Conservation (phyloP, 306 rosid species). For the Fragaria ananassa region DNA sequence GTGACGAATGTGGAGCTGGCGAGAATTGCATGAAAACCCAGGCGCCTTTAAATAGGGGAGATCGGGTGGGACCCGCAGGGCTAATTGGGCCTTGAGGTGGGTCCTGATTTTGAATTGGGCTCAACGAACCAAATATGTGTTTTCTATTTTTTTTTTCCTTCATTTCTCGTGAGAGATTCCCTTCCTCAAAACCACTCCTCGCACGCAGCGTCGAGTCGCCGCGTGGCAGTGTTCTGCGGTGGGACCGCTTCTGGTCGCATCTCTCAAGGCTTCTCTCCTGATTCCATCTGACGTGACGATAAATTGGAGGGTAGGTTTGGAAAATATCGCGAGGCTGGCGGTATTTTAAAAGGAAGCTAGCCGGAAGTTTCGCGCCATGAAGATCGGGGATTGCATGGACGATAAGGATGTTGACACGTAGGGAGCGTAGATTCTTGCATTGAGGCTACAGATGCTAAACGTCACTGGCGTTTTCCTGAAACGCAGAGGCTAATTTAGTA, state of each 20-base stretch:
- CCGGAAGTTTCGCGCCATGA: conserved; percentile 32
- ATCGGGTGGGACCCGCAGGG: not conserved
- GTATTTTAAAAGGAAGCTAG: conserved; percentile 19
- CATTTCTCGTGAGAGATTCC: conserved; percentile 30
- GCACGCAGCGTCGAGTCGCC: conserved; percentile 76
- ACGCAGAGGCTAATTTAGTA: not conserved
- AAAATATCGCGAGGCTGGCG: conserved; percentile 1
- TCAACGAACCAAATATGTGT: not conserved
- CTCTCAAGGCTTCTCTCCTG: not conserved
- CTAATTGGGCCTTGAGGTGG: conserved; percentile 30
- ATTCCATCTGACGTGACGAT: not conserved
- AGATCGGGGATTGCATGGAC: not conserved
- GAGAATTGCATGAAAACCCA: conserved; percentile 59
- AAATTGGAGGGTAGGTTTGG: conserved; percentile 1
- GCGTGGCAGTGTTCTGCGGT: conserved; percentile 34
- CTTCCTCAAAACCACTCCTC: conserved; percentile 23
- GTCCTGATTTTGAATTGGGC: conserved; percentile 20
- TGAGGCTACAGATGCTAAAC: not conserved
- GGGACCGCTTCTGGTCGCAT: conserved; percentile 12
- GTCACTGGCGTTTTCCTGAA: not conserved
- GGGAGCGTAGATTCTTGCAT: not conserved
- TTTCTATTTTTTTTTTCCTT: not conserved
- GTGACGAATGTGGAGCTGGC: conserved; percentile 40
- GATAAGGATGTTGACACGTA: conserved; percentile 32
- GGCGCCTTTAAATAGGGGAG: conserved; percentile 42